phyloP scores from a whole-genome alignment of 495 filamentous ascomycete species.

The Collariella sp. region DNA sequence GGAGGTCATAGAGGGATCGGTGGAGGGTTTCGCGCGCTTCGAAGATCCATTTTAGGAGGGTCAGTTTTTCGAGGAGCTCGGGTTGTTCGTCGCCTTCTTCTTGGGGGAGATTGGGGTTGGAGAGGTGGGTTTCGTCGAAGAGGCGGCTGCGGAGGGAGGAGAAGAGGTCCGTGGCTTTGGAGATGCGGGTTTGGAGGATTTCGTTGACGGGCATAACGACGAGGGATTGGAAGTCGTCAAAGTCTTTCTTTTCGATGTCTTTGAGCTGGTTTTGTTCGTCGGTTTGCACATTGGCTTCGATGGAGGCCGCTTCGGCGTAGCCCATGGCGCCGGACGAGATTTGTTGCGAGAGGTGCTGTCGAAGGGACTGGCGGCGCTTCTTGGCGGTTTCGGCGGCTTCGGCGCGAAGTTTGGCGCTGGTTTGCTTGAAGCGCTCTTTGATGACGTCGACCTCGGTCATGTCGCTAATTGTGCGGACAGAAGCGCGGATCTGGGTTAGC shows the following conservation, averaged over 20 bases:
- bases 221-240: slow-evolving; percentile 64
- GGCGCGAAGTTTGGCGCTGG: slow-evolving; percentile 35
- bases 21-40: slow-evolving; percentile 84
- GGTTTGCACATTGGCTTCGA: slow-evolving; percentile 59
- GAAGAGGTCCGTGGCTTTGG: slow-evolving; percentile 55
- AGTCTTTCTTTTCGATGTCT: slow-evolving; percentile 57
- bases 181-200: slow-evolving; percentile 57
- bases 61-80: slow-evolving; percentile 87
- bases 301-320: slow-evolving; percentile 66
- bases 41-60: slow-evolving; percentile 94
- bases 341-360: slow-evolving; percentile 59
- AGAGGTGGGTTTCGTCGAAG: slow-evolving; percentile 61
- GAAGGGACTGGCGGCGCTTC: slow-evolving; percentile 37
- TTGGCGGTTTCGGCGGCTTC: slow-evolving; percentile 37
- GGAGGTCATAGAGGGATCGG: slow-evolving; percentile 70
- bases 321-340: slow-evolving; percentile 67
- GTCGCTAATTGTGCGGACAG: slow-evolving; percentile 70
- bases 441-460: slow-evolving; percentile 61
- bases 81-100: slow-evolving; percentile 94
- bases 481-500: slow-evolving; percentile 63
- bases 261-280: slow-evolving; percentile 54
- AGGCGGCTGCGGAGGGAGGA: slow-evolving; percentile 61
- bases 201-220: slow-evolving; percentile 73
- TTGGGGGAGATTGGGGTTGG: slow-evolving; percentile 71
- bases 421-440: slow-evolving; percentile 49